Base-by-base conservation (phyloP, 2,329 filamentous ascomycete species). In the Colletotrichum orchidophilum region DNA sequence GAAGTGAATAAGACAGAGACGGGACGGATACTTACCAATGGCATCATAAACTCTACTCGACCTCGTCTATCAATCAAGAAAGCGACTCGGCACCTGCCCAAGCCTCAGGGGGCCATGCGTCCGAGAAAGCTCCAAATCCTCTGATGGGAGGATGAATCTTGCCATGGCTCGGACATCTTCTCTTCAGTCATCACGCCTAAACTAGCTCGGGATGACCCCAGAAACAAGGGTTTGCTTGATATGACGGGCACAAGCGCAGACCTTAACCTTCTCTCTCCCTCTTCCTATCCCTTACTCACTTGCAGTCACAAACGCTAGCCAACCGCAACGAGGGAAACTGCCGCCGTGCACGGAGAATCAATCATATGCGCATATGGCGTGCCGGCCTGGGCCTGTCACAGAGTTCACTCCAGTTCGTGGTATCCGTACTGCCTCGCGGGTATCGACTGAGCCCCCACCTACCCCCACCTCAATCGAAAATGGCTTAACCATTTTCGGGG, bases 201-300 rank as follows among this genome's bases (percentile, higher is more conserved):
- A 46, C 27, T 33, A 59, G 33, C 27, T 39, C 49, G 55, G 50
- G 55, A 70, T 57, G 55, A 67, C 52, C 31, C 52, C 29, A 52
- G 58, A 27, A 52, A 60, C 59, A 53, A 59, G 62, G 62, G 54
- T 62, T 21, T 53, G 61, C 66, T 63, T 71, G 58, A 46, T 53
- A 33, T 59, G 62, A 71, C 57, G 62, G 42, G 35, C 59, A 59
- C 11, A 39, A 35, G 54, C 31, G 29, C 42, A 26, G 54, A n/a
- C n/a, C n/a, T n/a, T n/a, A 26, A 54, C 26, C 29, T 50, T 27
- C 31, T 57, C 15, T 54, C 18, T n/a, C 49, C 21, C 24, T 57
- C 21, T n/a, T 57, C 24, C 13, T 49, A 24, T 21, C 18, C 13
- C 39, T 29, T 27, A 15, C 52, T 57, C 24, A 24, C 26, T 33